Conservation (phyloP, 2,329 filamentous ascomycete genomes). For the Dactylonectria macrodidyma region DNA sequence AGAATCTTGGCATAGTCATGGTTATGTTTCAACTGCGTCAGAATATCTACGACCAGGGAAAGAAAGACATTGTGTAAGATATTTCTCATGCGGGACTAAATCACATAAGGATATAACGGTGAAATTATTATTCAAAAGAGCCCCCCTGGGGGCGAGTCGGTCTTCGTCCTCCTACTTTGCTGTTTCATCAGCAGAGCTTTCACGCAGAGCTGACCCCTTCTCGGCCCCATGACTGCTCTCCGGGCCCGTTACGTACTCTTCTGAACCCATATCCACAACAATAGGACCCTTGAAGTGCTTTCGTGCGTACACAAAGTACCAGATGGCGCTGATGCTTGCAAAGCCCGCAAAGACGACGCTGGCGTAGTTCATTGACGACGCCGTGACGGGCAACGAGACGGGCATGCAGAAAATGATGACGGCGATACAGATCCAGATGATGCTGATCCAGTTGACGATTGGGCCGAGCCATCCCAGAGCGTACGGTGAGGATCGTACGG, state of each 20-base stretch:
- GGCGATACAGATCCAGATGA: conserved; percentile 79
- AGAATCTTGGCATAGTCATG: no score
- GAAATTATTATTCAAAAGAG: conserved; percentile 4
- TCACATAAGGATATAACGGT: background rate
- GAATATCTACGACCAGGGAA: no score
- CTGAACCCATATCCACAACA: conserved; percentile 33
- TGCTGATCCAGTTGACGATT: conserved; percentile 75
- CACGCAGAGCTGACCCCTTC: conserved; percentile 28
- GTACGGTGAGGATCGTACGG: conserved; percentile 74
- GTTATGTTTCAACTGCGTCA: background rate
- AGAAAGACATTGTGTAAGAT: background rate
- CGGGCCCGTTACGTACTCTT: conserved; percentile 23
- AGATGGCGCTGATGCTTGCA: conserved; percentile 68
- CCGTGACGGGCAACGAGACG: conserved; percentile 69
- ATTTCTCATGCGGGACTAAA: background rate
- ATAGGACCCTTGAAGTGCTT: conserved; percentile 74
- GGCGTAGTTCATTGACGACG: conserved; percentile 75
- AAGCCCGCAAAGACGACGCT: conserved; percentile 76
- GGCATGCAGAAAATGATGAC: conserved; percentile 85
- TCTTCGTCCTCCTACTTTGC: conserved; percentile 24
- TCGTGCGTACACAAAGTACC: conserved; percentile 75
- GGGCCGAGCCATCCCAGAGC: conserved; percentile 78
- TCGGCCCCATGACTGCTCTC: conserved; percentile 26
- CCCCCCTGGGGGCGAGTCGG: background rate
- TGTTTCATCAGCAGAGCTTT: conserved; percentile 35